Evolutionary conservation across 495 filamentous ascomycete species (phyloP).

Genomic region (Diplogelasinospora grovesii): DNA sequence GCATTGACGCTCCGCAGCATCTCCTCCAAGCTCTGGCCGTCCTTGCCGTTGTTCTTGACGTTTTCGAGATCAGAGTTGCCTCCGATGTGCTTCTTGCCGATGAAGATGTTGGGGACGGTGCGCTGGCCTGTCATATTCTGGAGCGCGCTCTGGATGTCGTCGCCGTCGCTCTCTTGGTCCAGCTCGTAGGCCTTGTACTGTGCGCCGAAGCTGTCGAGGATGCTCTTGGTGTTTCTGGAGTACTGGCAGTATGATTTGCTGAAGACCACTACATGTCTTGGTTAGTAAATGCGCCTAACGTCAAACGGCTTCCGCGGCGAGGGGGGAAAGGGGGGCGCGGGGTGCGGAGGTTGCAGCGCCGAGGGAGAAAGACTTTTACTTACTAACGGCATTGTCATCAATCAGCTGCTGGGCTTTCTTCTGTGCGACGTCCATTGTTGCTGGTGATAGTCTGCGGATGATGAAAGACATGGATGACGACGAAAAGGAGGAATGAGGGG

Average conservation of each 20-base stretch:
- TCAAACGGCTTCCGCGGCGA: no score
- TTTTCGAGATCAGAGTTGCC: constrained; percentile 91
- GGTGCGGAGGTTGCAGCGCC: not conserved
- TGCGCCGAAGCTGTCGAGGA: constrained; percentile 61
- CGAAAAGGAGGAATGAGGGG: constrained; percentile 7
- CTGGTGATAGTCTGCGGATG: constrained; percentile 65
- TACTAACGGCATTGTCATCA: constrained; percentile 85
- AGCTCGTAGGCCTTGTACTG: constrained; percentile 74
- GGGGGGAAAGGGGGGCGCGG: not conserved
- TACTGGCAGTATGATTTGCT: constrained; percentile 97
- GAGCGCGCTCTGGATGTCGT: constrained; percentile 77
- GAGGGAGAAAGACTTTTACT: constrained; percentile 23
- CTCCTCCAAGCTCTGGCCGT: constrained; percentile 33
- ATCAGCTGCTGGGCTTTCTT: constrained; percentile 82
- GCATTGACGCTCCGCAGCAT: constrained; percentile 35
- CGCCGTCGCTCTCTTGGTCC: constrained; percentile 77
- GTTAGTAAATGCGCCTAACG: no score
- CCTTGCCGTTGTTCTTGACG: constrained; percentile 25
- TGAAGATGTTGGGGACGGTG: constrained; percentile 94
- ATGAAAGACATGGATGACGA: constrained; percentile 65
- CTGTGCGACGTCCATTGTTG: constrained; percentile 77
- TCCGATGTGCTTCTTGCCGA: constrained; percentile 82
- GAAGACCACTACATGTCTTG: constrained; percentile 89
- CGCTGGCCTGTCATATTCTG: constrained; percentile 70
- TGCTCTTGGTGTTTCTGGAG: constrained; percentile 70